Evolutionary conservation across 345 rosid genomes (phyloP).

Genomic region (Durio zibethinus): DNA sequence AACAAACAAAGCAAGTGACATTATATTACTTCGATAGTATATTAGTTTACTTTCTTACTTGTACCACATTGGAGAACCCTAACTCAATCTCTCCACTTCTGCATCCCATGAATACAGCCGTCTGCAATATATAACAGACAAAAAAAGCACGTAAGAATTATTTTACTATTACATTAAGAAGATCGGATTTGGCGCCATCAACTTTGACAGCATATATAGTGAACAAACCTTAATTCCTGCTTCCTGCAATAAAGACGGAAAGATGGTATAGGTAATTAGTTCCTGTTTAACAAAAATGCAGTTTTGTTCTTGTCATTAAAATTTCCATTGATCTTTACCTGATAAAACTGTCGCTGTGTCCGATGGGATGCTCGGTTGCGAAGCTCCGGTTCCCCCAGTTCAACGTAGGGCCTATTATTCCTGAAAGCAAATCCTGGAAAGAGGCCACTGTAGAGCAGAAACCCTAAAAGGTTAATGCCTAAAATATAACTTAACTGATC

Average conservation of each 20-base stretch:
- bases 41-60: constrained; percentile 32
- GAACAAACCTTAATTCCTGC: constrained; percentile 70
- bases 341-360: constrained; percentile 61
- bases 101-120: constrained; percentile 81
- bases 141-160: neutral
- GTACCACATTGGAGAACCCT: constrained; percentile 49
- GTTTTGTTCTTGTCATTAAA: neutral
- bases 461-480: neutral
- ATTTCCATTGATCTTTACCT: constrained; percentile 32
- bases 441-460: constrained; percentile 24
- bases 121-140: constrained; percentile 31
- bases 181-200: neutral
- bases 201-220: neutral
- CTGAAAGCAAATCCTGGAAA: constrained; percentile 75
- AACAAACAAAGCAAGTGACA: neutral
- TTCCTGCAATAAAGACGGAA: constrained; percentile 46
- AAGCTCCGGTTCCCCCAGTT: constrained; percentile 43
- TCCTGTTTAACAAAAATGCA: neutral
- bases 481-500: neutral
- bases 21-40: neutral
- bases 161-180: neutral
- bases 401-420: constrained; percentile 48
- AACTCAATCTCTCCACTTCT: constrained; percentile 80
- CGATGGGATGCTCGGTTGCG: constrained; percentile 33
- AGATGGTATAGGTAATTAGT: constrained; percentile 2